Base-by-base conservation (phyloP, 2,329 filamentous ascomycete species). In the Atkinsonella texensis region DNA sequence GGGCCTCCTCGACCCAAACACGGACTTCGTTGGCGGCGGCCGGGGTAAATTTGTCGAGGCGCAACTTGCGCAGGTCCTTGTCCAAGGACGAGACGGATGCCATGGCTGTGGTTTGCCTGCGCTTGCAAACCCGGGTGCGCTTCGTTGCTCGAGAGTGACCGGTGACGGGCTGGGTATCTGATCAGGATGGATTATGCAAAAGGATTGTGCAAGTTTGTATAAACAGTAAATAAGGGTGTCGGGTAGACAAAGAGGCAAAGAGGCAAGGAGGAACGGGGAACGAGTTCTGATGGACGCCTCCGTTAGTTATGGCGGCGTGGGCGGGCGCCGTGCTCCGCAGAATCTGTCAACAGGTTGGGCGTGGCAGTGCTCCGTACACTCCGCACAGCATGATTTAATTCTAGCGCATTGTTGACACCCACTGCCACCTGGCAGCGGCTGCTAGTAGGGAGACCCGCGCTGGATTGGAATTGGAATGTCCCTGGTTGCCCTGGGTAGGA, bases 71-170 rank as follows among this genome's bases (percentile, higher is more conserved):
- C 81, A 98, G 78, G 74, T 98, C 93, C 69, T 91, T 91, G 71
- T 97, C 93, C 55, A 98, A 75, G 56, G 89, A 95, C 57, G 88
- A 80, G 33, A 97, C 91, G 40, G 91, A 95, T 60, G 91, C 90
- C 91, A 97, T 97, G 56, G 51, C 64, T 46, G 15, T 11, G 41
- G 13, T 5, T 13, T 20, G 23, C 31, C n/a, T 20, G 28, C n/a
- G 46, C 32, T 13, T 15, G 18, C 17, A 42, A 31, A 46, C 28
- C 28, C 28, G 28, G 7, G 28, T 28, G 20, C 20, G 20, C 43
- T 38, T 38, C 11, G 11, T 38, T 46, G 6, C 20, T 46, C 10
- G 20, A 31, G 28, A 15, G 28, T 15, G 35, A 15, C 35, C 11
- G 35, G 15, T 38, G 35, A 38, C 11, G 15, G 9, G 15, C 11